Conservation (phyloP, 139 green algal species). For the Yamagishiella unicocca region DNA sequence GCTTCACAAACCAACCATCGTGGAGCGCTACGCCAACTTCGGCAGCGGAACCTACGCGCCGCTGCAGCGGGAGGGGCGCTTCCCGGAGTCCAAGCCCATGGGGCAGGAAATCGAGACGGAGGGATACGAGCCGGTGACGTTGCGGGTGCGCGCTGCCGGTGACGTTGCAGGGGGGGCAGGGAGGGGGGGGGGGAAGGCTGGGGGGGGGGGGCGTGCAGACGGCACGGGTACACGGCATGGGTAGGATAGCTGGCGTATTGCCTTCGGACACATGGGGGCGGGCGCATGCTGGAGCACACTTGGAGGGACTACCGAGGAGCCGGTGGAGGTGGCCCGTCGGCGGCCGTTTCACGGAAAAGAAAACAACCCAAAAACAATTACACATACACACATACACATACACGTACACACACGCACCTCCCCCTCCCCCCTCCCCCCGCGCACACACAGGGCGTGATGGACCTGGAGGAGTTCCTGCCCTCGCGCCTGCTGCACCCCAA, state of each 20-base stretch:
- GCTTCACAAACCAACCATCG: slow-evolving; percentile 59
- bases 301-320: no score
- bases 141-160: not conserved
- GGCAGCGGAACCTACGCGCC: slow-evolving; percentile 80
- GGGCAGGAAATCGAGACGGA: slow-evolving; percentile 74
- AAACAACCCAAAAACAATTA: no score
- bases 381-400: no score
- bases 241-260: no score
- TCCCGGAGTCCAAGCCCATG: slow-evolving; percentile 68
- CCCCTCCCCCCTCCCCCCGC: no score
- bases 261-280: no score
- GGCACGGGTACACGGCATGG: no score
- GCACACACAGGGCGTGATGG: slow-evolving; percentile 51
- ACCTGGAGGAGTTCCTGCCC: slow-evolving; percentile 70
- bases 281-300: no score
- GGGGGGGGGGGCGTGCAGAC: no score
- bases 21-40: slow-evolving; percentile 77
- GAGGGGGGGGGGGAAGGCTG: not conserved
- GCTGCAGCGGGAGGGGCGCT: slow-evolving; percentile 74
- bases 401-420: no score
- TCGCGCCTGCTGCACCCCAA: slow-evolving; percentile 53
- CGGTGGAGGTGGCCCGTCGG: no score
- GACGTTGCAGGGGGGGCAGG: not conserved
- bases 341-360: no score
- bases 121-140: slow-evolving; percentile 64